Conservation (phyloP, 495 filamentous ascomycete genomes). For the Pseudoneurospora amorphoporcata region DNA sequence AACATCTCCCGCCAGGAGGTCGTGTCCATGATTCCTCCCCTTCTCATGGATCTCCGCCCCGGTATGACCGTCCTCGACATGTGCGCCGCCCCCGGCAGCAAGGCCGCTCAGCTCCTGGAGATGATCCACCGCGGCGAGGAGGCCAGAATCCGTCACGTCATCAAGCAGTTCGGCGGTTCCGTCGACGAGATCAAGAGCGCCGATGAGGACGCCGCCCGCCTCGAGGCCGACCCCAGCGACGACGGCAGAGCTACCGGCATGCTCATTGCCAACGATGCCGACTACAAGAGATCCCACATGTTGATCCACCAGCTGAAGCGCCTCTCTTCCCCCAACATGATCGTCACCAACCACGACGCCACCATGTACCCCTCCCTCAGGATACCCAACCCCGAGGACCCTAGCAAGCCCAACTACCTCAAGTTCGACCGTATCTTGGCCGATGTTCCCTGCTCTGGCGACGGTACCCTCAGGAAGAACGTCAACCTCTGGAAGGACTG, state of each 20-base stretch:
- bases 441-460: constrained; percentile 93
- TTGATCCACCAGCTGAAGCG: constrained; percentile 95
- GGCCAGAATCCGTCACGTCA: constrained; percentile 55
- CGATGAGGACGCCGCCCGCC: constrained; percentile 37
- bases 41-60: constrained; percentile 80
- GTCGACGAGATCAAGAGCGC: constrained; percentile 37
- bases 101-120: constrained; percentile 90
- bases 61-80: constrained; percentile 90
- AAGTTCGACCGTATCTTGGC: constrained; percentile 96
- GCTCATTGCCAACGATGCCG: constrained; percentile 88
- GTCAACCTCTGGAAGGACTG: constrained; percentile 88
- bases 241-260: constrained; percentile 82
- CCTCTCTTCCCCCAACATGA: constrained; percentile 88
- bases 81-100: constrained; percentile 94
- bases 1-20: constrained; percentile 96
- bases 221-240: constrained; percentile 53
- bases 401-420: constrained; percentile 57
- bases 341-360: constrained; percentile 96
- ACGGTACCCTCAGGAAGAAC: constrained; percentile 90
- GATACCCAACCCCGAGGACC: constrained; percentile 47
- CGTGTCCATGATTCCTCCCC: constrained; percentile 96
- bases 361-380: constrained; percentile 89
- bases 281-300: constrained; percentile 94
- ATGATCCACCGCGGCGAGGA: constrained; percentile 90
- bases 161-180: constrained; percentile 43